Evolutionary conservation across 345 rosid species (phyloP).

Genomic region (Arabidopsis arenosa): DNA sequence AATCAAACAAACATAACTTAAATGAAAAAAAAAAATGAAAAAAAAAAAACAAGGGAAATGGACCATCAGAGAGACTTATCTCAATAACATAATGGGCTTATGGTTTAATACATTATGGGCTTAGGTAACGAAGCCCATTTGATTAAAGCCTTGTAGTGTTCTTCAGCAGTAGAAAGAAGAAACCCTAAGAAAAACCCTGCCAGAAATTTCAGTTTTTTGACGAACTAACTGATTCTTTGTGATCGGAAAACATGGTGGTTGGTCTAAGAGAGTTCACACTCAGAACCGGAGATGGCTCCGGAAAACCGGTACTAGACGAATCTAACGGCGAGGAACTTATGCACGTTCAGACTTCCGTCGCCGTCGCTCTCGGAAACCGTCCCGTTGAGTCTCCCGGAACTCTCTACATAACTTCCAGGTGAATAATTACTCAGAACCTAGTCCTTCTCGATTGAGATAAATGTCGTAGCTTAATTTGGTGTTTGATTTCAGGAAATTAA

Average conservation of each 20-base stretch:
- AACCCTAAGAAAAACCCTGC: slow-evolving; percentile 45
- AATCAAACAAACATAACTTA: too few relatives aligned
- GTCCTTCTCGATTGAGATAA: background rate
- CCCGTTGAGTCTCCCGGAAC: slow-evolving; percentile 78
- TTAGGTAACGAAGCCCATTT: background rate
- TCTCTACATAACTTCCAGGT: slow-evolving; percentile 85
- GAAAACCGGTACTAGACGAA: slow-evolving; percentile 67
- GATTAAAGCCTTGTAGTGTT: background rate
- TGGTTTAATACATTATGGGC: too few relatives aligned
- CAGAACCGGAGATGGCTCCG: slow-evolving; percentile 61
- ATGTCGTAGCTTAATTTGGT: background rate
- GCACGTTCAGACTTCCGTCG: slow-evolving; percentile 73
- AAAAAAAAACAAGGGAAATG: too few relatives aligned
- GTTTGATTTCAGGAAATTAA: slow-evolving; percentile 59
- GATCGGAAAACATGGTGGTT: slow-evolving; percentile 57
- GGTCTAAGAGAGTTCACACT: slow-evolving; percentile 74
- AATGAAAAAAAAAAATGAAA: too few relatives aligned
- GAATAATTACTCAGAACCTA: background rate
- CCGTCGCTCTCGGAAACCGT: slow-evolving; percentile 72
- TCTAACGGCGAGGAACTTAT: slow-evolving; percentile 77
- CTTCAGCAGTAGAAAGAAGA: slow-evolving; percentile 20
- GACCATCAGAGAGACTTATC: too few relatives aligned
- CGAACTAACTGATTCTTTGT: background rate
- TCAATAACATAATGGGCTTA: too few relatives aligned
- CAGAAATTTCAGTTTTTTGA: background rate